Evolutionary conservation across 31 red algal genomes (phyloP), one percentile per base, ranked within the genome.

Genomic region (Asparagopsis taxiformis): DNA sequence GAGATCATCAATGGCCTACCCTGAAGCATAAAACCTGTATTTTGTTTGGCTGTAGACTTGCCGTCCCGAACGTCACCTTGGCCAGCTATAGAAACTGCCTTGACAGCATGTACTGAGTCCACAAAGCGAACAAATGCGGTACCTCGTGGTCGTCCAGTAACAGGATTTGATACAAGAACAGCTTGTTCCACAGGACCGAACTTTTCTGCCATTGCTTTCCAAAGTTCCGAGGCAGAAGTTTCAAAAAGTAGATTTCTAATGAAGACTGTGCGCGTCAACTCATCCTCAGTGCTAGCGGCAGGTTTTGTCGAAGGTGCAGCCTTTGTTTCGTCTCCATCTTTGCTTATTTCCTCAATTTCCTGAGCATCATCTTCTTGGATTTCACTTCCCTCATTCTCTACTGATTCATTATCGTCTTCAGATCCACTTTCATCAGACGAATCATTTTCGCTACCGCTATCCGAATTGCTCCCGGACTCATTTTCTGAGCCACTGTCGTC

Each of bases 51-150:
- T 30, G 44, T 56, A 26, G 61, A 68, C 29, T 8, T 13, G 0
- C 24, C 38, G 24, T 50, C n/a, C 19, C 51, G 35, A 20, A 23
- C 35, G 13, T 54, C 55, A 28, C 71, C 71, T 0, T 16, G 31
- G 13, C 24, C 48, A 19, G 31, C 37, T 21, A 17, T 32, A 3
- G 52, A 3, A 29, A 74, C 51, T 3, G 77, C 77, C 59, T 78
- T 56, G 13, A 23, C 49, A 21, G 72, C 74, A 17, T 34, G 46
- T n/a, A 39, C 37, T 29, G 26, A 33, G 19, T 20, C 29, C 23
- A 46, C 17, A 52, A 91, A 91, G 2, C 79, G 79, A 35, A 91
- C 87, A 62, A 91, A 91, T 49, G 87, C 87, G 9, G 75, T 83
- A 58, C 87, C 87, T 3, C 87, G 59, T 2, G 87, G 73, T 48